Percentiles rank a stretch among this genome's conserved stretches.
phyloP scores from a whole-genome alignment of 768 basidiomycete species.

The Lactifluus pinguis region DNA sequence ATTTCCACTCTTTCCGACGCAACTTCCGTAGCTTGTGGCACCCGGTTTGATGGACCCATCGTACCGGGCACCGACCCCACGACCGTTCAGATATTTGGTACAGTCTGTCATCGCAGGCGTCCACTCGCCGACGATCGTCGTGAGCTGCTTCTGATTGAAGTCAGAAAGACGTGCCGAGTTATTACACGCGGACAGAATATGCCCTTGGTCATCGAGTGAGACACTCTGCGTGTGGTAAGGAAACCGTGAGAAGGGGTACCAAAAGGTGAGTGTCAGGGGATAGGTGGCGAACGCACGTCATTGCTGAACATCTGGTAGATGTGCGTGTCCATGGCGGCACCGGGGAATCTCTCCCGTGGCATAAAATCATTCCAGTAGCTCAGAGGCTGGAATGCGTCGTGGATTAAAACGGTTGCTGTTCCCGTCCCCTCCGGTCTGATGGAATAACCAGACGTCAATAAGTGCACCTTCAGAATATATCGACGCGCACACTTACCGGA shows the following conservation, averaged over 20 bases:
- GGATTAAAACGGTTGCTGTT: slow-evolving; percentile 46
- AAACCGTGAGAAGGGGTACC: not conserved
- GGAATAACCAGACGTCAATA: slow-evolving; percentile 35
- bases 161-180: slow-evolving; percentile 35
- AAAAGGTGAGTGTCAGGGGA: not conserved
- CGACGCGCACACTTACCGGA: slow-evolving; percentile 37
- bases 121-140: slow-evolving; percentile 88
- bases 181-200: slow-evolving; percentile 53
- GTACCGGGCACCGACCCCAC: slow-evolving; percentile 55
- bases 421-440: slow-evolving; percentile 40
- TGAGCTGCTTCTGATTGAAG: slow-evolving; percentile 43
- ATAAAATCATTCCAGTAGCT: slow-evolving; percentile 61
- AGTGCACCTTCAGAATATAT: slow-evolving; percentile 13
- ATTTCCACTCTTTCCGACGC: slow-evolving; percentile 63
- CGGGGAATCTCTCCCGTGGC: slow-evolving; percentile 41
- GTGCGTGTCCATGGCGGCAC: slow-evolving; percentile 75
- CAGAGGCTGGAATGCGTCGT: slow-evolving; percentile 74
- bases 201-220: slow-evolving; percentile 38
- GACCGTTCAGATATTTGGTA: slow-evolving; percentile 76
- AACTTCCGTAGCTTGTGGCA: slow-evolving; percentile 62
- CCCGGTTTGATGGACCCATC: slow-evolving; percentile 52
- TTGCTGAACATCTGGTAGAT: slow-evolving; percentile 68
- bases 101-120: slow-evolving; percentile 71
- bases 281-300: slow-evolving; percentile 28
- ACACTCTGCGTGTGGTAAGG: slow-evolving; percentile 30